Conservation (phyloP, 2,329 filamentous ascomycete genomes). For the Trichoderma sp. region DNA sequence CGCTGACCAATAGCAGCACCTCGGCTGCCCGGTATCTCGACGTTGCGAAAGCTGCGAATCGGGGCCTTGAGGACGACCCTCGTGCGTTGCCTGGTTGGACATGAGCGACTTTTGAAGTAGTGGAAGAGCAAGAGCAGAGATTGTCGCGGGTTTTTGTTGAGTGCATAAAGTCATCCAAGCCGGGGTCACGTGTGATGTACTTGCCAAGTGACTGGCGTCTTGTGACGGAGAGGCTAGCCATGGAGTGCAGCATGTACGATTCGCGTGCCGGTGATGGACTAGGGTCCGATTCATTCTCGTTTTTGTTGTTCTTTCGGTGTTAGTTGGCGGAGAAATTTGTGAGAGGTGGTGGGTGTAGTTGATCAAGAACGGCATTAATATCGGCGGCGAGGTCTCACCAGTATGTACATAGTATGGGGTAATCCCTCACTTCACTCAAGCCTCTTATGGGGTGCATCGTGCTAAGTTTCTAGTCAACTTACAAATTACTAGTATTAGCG, state of each 20-base stretch:
- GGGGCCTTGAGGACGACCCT: slow-evolving; percentile 4
- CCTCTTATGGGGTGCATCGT: background rate
- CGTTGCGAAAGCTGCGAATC: background rate
- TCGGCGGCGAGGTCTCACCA: background rate
- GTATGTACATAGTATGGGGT: too few species aligned
- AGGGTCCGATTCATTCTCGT: background rate
- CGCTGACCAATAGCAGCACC: slow-evolving; percentile 17
- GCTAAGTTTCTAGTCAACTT: background rate
- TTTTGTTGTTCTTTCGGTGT: background rate
- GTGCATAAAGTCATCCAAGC: background rate
- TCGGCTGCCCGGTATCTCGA: background rate
- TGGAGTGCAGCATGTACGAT: slow-evolving; percentile 16
- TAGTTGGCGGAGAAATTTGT: background rate
- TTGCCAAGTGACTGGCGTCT: background rate
- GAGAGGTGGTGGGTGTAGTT: background rate
- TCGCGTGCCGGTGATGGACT: slow-evolving; percentile 4
- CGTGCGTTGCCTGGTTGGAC: slow-evolving; percentile 21
- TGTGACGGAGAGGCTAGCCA: background rate
- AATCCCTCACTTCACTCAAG: background rate
- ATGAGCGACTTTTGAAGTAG: background rate
- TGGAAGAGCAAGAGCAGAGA: background rate
- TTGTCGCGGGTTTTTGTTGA: background rate
- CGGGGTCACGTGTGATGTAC: background rate
- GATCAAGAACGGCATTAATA: background rate
- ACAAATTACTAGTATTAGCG: background rate